A percentile compares a stretch with the other conserved stretches of the same genome.
Conservation (phyloP, 805 yeast species). For the Yarrowia sp. region DNA sequence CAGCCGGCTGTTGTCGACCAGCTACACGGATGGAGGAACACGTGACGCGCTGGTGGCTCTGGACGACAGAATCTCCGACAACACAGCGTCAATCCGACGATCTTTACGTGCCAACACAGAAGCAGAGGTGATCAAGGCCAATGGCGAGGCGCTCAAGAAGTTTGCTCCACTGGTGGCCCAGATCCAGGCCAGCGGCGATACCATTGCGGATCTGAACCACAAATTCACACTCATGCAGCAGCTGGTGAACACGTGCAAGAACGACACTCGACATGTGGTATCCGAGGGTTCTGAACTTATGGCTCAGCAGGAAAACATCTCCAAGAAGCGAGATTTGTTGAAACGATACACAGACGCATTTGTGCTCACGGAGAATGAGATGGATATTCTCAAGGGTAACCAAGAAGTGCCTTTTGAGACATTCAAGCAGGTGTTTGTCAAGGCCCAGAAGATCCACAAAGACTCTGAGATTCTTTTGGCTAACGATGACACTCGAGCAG, state of each 20-base stretch:
- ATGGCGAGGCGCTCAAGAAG: slow-evolving; percentile 48
- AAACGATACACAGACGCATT: slow-evolving; percentile 60
- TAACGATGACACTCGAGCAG: slow-evolving; percentile 43
- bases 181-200: slow-evolving; percentile 44
- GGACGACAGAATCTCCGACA: slow-evolving; percentile 46
- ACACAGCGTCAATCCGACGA: slow-evolving; percentile 49
- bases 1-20: slow-evolving; percentile 47
- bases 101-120: slow-evolving; percentile 49
- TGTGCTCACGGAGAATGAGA: slow-evolving; percentile 75
- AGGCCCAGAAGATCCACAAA: slow-evolving; percentile 68
- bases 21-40: slow-evolving; percentile 48
- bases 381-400: slow-evolving; percentile 57
- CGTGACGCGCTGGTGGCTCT: slow-evolving; percentile 48
- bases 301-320: slow-evolving; percentile 43
- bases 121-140: slow-evolving; percentile 49
- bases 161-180: slow-evolving; percentile 48
- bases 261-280: slow-evolving; percentile 46
- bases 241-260: slow-evolving; percentile 42
- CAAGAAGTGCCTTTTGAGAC: slow-evolving; percentile 53
- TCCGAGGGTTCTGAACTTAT: slow-evolving; percentile 46
- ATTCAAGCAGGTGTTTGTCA: slow-evolving; percentile 57
- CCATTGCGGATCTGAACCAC: slow-evolving; percentile 42
- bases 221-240: slow-evolving; percentile 44
- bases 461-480: slow-evolving; percentile 75
- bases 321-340: slow-evolving; percentile 46